Evolutionary conservation across 2,329 filamentous ascomycete genomes (phyloP).

Genomic region (Fusarium subtropicale): DNA sequence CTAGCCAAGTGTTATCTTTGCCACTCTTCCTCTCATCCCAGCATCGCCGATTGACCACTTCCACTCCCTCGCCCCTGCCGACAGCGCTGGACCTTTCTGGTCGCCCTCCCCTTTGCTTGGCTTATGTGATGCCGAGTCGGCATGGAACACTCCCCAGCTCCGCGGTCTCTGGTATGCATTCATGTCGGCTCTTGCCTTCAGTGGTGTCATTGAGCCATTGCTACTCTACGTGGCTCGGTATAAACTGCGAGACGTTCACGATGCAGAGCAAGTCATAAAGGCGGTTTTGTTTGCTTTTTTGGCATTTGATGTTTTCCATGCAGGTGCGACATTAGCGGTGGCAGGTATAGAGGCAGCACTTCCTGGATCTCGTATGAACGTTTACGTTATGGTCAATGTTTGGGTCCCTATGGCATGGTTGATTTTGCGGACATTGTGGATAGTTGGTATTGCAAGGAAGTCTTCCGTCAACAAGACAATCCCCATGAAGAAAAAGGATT

Average conservation of each 20-base stretch:
- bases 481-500: rapidly evolving
- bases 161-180: not conserved
- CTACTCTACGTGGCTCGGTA: not conserved
- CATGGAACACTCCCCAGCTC: conserved; percentile 4
- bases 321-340: not conserved
- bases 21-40: not conserved
- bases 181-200: not conserved
- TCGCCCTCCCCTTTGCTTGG: not conserved
- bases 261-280: not conserved
- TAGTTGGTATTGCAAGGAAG: not conserved
- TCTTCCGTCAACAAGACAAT: not conserved
- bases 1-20: not conserved
- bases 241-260: not conserved
- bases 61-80: not conserved
- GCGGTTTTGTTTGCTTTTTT: not conserved
- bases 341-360: not conserved
- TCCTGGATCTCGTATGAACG: not conserved
- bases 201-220: not conserved
- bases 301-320: not conserved
- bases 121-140: not conserved
- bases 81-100: not conserved
- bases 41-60: not conserved
- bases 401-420: not conserved
- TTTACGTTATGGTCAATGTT: not conserved
- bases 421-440: not conserved